Conservation (phyloP, 179 eudicot genomes). For the Heliamphora pulchella region DNA sequence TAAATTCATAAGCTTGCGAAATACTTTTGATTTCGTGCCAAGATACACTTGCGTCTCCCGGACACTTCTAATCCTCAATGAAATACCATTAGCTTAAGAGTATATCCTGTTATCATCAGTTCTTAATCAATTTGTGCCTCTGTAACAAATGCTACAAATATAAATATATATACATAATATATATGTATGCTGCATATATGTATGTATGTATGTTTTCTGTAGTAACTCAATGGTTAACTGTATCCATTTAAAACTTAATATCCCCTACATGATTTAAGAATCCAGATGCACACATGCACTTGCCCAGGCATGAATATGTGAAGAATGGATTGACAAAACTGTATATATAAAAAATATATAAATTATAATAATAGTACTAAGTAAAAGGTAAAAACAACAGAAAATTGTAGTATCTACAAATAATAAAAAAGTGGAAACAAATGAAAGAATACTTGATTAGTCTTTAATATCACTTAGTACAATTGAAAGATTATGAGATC, state of each 20-base stretch:
- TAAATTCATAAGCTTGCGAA: too few species aligned
- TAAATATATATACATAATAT: too few species aligned
- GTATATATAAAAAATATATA: not conserved
- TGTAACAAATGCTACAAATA: not conserved
- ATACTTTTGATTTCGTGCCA: too few species aligned
- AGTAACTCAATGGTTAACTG: not conserved
- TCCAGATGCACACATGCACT: not conserved
- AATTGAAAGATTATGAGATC: slow-evolving; percentile 1
- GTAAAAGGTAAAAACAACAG: not conserved
- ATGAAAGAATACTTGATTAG: not conserved
- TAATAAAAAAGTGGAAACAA: not conserved
- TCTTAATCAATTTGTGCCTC: not conserved
- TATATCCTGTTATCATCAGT: too few species aligned
- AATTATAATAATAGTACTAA: not conserved
- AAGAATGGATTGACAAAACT: not conserved
- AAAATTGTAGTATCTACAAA: not conserved
- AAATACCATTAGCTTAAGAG: too few species aligned
- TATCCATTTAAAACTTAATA: too few species aligned
- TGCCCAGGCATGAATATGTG: not conserved
- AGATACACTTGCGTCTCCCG: too few species aligned
- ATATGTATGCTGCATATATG: too few species aligned
- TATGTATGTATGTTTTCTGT: not conserved
- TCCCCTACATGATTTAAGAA: not conserved
- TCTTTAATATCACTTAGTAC: too few species aligned
- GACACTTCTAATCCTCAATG: too few species aligned